Evolutionary conservation across 2,329 filamentous ascomycete genomes (phyloP), one percentile per base, ranked within the genome.

Genomic region (Neofusicoccum cordaticola): DNA sequence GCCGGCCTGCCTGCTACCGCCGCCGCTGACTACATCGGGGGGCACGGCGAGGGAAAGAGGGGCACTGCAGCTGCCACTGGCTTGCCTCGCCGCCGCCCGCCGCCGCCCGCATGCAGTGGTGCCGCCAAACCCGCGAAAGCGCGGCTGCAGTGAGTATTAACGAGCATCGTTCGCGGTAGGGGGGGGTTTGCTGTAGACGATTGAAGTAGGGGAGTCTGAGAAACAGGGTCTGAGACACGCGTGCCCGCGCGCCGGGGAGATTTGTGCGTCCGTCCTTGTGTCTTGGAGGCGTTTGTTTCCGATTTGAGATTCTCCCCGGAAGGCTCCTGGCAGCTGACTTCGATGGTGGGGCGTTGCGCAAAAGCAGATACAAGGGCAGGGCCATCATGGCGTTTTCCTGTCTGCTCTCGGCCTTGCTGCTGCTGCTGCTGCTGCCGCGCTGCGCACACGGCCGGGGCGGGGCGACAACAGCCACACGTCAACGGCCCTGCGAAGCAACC

Each of bases 191-290:
- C 11, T 60, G 56, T 15, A 37, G 41, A 22, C 15, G 22, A 19
- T 6, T 22, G 15, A 60, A 17, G 11, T 22, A 3, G 2, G 3
- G n/a, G 9, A 39, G 50, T 52, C 34, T 52, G 50, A 52, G 56
- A 35, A 60, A 45, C 22, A 48, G 56, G 56, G 42, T 60, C 39
- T 48, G 56, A 60, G 56, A 60, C 56, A 60, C 27, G 27, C 27
- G 27, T 31, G 27, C 27, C 4, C 11, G 27, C 47, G 2, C 39
- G 22, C 27, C 27, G 56, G 42, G 34, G 8, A 34, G 15, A 44
- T 27, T 22, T 9, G 19, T 22, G 22, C 1, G 22, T 22, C 22
- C 22, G 13, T 12, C n/a, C 50, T 31, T 17, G 50, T 22, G 27
- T 31, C 19, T 31, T 34, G 53, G 31, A 39, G 22, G n/a, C 27